A percentile compares a stretch with the other conserved stretches of the same genome.
phyloP scores from a whole-genome alignment of 106 monocot species.

The Agapanthus africanus region DNA sequence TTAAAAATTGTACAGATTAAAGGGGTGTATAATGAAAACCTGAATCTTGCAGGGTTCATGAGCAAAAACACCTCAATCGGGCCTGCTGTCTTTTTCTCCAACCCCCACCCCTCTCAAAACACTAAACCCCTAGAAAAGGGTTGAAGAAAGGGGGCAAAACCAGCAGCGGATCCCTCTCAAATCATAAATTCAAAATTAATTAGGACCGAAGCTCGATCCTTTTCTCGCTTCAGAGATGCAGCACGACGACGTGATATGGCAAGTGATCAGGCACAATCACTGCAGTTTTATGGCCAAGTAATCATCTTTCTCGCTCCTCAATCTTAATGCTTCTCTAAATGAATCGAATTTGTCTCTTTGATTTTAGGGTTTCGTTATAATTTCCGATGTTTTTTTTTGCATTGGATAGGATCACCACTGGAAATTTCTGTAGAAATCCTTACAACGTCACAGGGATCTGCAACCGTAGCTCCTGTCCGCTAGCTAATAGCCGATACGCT shows the following conservation, averaged over 20 bases:
- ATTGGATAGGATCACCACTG: constrained; percentile 57
- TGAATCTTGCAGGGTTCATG: no score
- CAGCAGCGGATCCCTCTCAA: no score
- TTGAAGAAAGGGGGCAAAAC: background rate
- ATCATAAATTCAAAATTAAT: background rate
- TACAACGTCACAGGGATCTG: constrained; percentile 89
- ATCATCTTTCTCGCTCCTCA: background rate
- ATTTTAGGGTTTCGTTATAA: constrained; percentile 1
- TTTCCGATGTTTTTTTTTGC: no score
- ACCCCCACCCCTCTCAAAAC: background rate
- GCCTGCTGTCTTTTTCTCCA: no score
- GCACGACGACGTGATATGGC: constrained; percentile 98
- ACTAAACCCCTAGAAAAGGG: constrained; percentile 8
- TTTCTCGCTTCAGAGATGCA: constrained; percentile 38
- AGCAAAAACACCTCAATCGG: no score
- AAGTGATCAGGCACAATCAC: constrained; percentile 85
- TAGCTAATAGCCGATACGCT: constrained; percentile 90
- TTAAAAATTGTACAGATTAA: no score
- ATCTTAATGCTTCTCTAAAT: no score
- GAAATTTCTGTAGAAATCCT: constrained; percentile 79
- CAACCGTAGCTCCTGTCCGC: constrained; percentile 91
- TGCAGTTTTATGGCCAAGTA: constrained; percentile 99
- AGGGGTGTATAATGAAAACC: no score
- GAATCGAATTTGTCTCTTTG: background rate
- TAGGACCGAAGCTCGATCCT: background rate